Evolutionary conservation across 148 eudicot genomes (phyloP).

Genomic region (Chenopodium quinoa): DNA sequence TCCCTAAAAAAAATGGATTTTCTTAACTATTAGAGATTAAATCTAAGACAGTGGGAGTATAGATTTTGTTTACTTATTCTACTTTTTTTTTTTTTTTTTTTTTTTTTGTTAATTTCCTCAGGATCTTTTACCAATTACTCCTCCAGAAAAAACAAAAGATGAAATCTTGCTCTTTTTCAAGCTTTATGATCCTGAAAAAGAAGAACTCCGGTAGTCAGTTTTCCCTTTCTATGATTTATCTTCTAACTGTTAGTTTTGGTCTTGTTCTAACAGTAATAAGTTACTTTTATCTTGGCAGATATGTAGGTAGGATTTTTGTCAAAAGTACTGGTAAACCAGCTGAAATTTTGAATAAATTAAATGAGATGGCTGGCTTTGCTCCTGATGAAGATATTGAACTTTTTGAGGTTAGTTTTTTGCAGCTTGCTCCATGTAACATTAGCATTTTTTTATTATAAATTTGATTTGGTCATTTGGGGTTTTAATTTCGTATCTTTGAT

Average conservation of each 20-base stretch:
- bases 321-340: slow-evolving; percentile 54
- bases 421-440: background rate
- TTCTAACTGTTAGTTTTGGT: background rate
- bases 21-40: background rate
- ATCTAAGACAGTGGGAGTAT: background rate
- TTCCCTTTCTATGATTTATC: background rate
- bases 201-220: slow-evolving; percentile 69
- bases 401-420: slow-evolving; percentile 53
- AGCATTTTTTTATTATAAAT: background rate
- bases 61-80: too few species aligned
- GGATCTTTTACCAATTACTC: slow-evolving; percentile 69
- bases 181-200: slow-evolving; percentile 81
- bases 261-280: slow-evolving; percentile 5
- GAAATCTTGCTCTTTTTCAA: slow-evolving; percentile 93
- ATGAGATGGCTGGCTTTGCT: slow-evolving; percentile 79
- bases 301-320: slow-evolving; percentile 78
- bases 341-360: slow-evolving; percentile 62
- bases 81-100: too few species aligned
- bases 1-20: background rate
- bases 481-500: slow-evolving; percentile 14
- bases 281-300: slow-evolving; percentile 47
- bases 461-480: background rate
- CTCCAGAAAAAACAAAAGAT: slow-evolving; percentile 73
- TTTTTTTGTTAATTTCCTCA: slow-evolving; percentile 16
- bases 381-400: slow-evolving; percentile 78